A percentile compares a stretch with the other conserved stretches of the same genome.
Evolutionary conservation across 805 yeast species (phyloP).

Genomic region (Henningerozyma blattae): DNA sequence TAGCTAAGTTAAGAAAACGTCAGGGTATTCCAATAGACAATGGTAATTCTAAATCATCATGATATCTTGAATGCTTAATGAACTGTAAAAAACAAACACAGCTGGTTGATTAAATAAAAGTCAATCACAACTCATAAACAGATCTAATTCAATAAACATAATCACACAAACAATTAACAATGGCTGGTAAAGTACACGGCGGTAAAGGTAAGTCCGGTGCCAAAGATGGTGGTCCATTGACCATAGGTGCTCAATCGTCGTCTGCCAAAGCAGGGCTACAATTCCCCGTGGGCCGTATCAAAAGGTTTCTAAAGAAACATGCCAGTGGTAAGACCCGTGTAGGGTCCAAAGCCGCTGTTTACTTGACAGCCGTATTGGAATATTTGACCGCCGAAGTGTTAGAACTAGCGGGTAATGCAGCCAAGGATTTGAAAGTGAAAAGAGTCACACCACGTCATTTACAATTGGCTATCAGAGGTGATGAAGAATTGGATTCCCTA

Average conservation of each 20-base stretch:
- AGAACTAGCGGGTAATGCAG: constrained; percentile 97
- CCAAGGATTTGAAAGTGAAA: constrained; percentile 87
- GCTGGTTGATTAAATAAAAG: too few species aligned
- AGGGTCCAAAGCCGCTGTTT: constrained; percentile 92
- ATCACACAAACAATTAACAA: too few species aligned
- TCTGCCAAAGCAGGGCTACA: constrained; percentile 91
- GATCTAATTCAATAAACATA: too few species aligned
- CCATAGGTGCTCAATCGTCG: constrained; percentile 60
- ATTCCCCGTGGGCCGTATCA: constrained; percentile 98
- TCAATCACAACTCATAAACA: too few species aligned
- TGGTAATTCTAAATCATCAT: too few species aligned
- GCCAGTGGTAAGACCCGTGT: constrained; percentile 80
- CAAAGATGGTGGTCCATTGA: constrained; percentile 39
- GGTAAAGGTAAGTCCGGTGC: constrained; percentile 94
- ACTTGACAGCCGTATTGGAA: constrained; percentile 90
- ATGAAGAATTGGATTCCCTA: constrained; percentile 90
- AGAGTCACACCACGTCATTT: constrained; percentile 97
- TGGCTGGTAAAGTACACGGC: constrained; percentile 96
- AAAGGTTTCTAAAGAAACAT: constrained; percentile 84
- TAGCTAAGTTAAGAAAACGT: too few species aligned
- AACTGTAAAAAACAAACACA: too few species aligned
- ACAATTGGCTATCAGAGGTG: constrained; percentile 95
- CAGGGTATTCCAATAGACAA: too few species aligned
- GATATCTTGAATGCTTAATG: too few species aligned
- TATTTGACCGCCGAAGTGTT: constrained; percentile 94